These are phyloP conservation scores for Auriscalpium orientale DNA, from an alignment of 768 basidiomycete genomes.

Conservation along the genomic window DNA sequence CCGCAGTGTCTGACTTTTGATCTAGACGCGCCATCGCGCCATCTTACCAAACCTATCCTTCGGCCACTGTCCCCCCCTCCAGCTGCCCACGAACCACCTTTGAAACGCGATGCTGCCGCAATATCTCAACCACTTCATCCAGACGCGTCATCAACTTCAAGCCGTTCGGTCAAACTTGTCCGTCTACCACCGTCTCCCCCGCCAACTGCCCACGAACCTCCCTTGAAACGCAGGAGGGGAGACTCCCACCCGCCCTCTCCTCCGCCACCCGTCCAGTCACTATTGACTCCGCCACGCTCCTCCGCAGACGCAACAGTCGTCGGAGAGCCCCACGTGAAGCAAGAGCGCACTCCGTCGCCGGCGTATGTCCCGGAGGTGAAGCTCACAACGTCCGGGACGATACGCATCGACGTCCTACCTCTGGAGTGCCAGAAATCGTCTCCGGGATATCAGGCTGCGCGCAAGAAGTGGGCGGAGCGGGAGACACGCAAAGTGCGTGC, in stretches of 20 bases:
- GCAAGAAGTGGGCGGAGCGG: slow-evolving; percentile 7
- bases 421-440: slow-evolving; percentile 6
- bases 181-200: neutral
- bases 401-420: slow-evolving; percentile 8
- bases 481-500: slow-evolving; percentile 4
- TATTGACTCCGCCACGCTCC: neutral
- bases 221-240: neutral
- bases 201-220: neutral
- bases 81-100: neutral
- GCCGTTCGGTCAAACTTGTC: neutral
- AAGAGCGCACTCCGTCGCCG: slow-evolving; percentile 10
- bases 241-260: neutral
- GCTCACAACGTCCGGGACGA: slow-evolving; percentile 8
- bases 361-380: neutral
- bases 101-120: neutral
- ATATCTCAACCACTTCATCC: neutral
- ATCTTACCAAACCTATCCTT: neutral
- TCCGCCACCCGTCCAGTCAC: neutral
- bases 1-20: too few species aligned
- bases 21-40: neutral
- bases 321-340: slow-evolving; percentile 3
- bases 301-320: slow-evolving; percentile 5
- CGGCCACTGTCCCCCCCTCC: neutral
- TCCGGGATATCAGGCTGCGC: slow-evolving; percentile 1
- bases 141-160: neutral